These are phyloP conservation scores for Diplocarpon mali DNA, from an alignment of 2,329 filamentous ascomycete genomes.

Conservation along the genomic window DNA sequence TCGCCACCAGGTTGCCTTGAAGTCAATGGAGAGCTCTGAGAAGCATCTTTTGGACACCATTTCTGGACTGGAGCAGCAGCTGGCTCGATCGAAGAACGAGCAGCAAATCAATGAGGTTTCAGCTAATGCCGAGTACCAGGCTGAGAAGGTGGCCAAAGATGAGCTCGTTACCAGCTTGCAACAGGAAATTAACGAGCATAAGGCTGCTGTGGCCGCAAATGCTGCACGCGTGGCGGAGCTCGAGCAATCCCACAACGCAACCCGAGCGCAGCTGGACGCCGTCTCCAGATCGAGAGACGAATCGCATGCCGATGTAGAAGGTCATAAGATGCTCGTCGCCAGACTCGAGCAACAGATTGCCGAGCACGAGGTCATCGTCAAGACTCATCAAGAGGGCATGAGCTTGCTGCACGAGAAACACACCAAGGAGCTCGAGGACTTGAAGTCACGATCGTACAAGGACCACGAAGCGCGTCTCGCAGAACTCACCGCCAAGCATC, in stretches of 20 bases:
- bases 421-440: slow-evolving; percentile 36
- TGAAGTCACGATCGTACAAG: slow-evolving; percentile 39
- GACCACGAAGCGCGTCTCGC: slow-evolving; percentile 47
- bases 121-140: background rate
- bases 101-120: slow-evolving; percentile 35
- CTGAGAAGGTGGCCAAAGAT: slow-evolving; percentile 38
- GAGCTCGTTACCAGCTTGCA: slow-evolving; percentile 52
- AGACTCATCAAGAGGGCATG: slow-evolving; percentile 41
- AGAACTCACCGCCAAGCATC: slow-evolving; percentile 48
- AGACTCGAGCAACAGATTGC: slow-evolving; percentile 48
- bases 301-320: slow-evolving; percentile 32
- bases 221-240: slow-evolving; percentile 59
- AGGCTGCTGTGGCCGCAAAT: slow-evolving; percentile 58
- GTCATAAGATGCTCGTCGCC: slow-evolving; percentile 34
- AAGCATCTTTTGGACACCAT: slow-evolving; percentile 62
- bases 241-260: slow-evolving; percentile 57
- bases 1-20: slow-evolving; percentile 62
- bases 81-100: slow-evolving; percentile 28
- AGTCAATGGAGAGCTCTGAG: slow-evolving; percentile 63
- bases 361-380: slow-evolving; percentile 47
- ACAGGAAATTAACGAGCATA: slow-evolving; percentile 71
- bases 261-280: slow-evolving; percentile 57
- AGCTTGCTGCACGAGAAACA: slow-evolving; percentile 39
- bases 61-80: slow-evolving; percentile 54
- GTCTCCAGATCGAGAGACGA: slow-evolving; percentile 47